Conservation (phyloP, 2,329 filamentous ascomycete species). For the Xylariaceae sp. region DNA sequence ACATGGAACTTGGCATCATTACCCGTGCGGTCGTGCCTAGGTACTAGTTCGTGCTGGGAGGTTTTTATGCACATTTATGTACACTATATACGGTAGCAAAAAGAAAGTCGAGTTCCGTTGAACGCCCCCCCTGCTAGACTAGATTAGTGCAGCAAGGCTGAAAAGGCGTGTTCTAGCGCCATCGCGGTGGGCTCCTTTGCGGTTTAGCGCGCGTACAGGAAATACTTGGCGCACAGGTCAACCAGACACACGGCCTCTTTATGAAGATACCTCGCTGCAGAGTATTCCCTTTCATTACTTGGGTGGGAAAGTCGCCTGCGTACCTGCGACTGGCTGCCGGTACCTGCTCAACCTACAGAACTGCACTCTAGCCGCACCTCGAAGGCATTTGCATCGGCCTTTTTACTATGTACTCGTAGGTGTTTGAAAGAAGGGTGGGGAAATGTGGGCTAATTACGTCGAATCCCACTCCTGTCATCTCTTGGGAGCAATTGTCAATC, state of each 20-base stretch:
- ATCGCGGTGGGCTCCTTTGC: background rate
- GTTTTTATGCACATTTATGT: background rate
- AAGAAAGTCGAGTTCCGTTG: background rate
- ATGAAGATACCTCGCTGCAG: background rate
- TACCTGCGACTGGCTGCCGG: no score
- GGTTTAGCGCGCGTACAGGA: background rate
- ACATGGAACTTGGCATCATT: no score
- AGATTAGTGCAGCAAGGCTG: background rate
- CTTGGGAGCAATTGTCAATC: background rate
- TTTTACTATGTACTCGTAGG: background rate
- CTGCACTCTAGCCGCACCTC: no score
- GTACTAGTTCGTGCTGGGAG: background rate
- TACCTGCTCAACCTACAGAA: no score
- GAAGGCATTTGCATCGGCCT: background rate
- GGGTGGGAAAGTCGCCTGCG: no score
- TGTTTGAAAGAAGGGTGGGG: background rate
- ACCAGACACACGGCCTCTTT: background rate
- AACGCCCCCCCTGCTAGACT: background rate
- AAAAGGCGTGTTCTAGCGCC: background rate
- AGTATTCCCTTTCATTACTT: background rate
- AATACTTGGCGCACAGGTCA: background rate
- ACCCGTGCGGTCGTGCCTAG: no score
- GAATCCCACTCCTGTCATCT: background rate
- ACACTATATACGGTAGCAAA: background rate
- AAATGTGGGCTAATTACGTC: constrained; percentile 12